A percentile compares a stretch with the other conserved stretches of the same genome.
These are phyloP conservation scores for Phialemonium atrogriseum DNA, from an alignment of 2,329 filamentous ascomycete genomes.

Conservation along the genomic window DNA sequence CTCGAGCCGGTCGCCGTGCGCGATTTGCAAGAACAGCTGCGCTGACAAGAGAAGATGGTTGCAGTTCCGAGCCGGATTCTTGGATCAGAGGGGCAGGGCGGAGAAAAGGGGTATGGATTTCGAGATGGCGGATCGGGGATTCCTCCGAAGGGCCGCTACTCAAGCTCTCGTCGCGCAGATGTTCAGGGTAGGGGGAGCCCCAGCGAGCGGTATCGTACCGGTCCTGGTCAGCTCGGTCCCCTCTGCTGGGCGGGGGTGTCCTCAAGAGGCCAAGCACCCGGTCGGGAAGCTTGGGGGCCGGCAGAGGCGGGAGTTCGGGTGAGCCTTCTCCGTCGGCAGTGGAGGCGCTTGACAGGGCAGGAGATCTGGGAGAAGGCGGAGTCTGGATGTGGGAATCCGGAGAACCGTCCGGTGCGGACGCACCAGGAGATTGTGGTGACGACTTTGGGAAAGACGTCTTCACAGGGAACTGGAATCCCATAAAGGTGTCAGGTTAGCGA, in stretches of 20 bases:
- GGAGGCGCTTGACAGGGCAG: conserved; percentile 53
- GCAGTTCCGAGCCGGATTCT: conserved; percentile 26
- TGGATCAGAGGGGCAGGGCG: conserved; percentile 42
- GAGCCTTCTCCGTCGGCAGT: conserved; percentile 53
- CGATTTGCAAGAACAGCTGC: conserved; percentile 57
- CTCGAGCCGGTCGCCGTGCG: conserved; percentile 48
- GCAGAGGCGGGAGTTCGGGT: conserved; percentile 50
- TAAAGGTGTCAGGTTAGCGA: neutral
- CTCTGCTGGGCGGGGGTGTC: conserved; percentile 36
- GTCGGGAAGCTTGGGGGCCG: conserved; percentile 48
- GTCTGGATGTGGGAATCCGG: conserved; percentile 22
- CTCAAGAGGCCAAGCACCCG: conserved; percentile 46
- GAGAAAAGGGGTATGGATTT: conserved; percentile 54
- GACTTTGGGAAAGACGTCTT: conserved; percentile 49
- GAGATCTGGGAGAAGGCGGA: conserved; percentile 34
- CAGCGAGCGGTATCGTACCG: conserved; percentile 68
- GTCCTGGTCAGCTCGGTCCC: conserved; percentile 16
- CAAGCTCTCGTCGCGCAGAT: conserved; percentile 41
- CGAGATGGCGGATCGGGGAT: conserved; percentile 52
- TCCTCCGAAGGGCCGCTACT: conserved; percentile 54
- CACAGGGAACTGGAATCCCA: conserved; percentile 24
- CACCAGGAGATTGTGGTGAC: conserved; percentile 48
- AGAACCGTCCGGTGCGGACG: conserved; percentile 50
- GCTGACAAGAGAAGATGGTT: conserved; percentile 31
- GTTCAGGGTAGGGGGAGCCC: conserved; percentile 79